Evolutionary conservation across 306 rosid genomes (phyloP), one percentile per base, ranked within the genome.

Genomic region (Quercus suber): DNA sequence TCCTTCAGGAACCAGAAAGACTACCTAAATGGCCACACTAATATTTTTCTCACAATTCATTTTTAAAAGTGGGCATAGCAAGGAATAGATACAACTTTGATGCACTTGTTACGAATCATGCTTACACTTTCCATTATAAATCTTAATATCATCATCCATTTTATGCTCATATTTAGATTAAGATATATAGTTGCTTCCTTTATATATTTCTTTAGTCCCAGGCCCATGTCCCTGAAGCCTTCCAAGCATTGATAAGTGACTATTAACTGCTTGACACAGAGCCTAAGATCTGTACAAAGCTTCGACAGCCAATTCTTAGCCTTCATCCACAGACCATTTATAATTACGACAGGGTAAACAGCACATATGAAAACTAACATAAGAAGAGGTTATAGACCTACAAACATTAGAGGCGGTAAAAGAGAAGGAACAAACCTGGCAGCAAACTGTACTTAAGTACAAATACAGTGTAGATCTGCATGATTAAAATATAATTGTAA

Each of bases 391-490:
- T 69, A 59, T 55, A 17, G 37, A 45, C 70, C 64, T 73, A 73
- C 68, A 8, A n/a, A 15, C 2, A 12, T 69, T 43, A 71, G 58
- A 49, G 59, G 2, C 19, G 2, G 45, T 4, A 15, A 17, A 5
- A 21, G 5, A 37, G 76, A 55, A 73, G 30, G 33, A 71, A 85
- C 77, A 45, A 74, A 90, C 92, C 97, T 92, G 93, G 78, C 89
- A 89, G 75, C 76, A 76, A 79, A 92, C 74, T 5, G 83, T 73
- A 84, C 83, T 85, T 73, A 82, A 60, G 76, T 84, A 89, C 79
- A 88, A 80, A 86, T 75, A 84, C 60, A 90, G 81, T 33, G 88
- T 77, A 73, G 83, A 86, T 75, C 97, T 94, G 96, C 81, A 87
- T 77, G 74, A 71, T 45, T 63, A 76, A 78, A 80, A 81, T 71